Conservation (phyloP, 2,329 filamentous ascomycete genomes). For the Trichoderma citrinoviride region DNA sequence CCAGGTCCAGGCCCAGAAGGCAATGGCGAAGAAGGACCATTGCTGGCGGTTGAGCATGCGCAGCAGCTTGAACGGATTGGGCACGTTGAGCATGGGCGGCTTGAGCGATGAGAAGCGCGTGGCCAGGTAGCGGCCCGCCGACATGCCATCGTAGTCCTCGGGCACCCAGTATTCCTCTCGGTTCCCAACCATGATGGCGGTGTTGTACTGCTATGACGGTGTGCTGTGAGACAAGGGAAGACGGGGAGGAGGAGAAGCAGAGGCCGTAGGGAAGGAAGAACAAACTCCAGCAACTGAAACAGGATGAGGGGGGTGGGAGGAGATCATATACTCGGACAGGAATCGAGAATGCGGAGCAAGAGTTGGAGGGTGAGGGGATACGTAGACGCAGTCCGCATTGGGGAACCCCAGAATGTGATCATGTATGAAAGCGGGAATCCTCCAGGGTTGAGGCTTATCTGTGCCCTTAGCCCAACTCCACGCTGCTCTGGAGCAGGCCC, state of each 20-base stretch:
- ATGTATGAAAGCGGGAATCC: slow-evolving; percentile 10
- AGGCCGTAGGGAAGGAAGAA: not conserved
- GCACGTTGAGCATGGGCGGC: slow-evolving; percentile 53
- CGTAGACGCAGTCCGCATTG: not conserved
- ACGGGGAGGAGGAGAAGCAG: not conserved
- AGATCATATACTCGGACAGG: not conserved
- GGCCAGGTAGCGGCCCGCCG: slow-evolving; percentile 44
- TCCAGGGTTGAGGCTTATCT: slow-evolving; percentile 16
- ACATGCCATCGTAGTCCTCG: slow-evolving; percentile 50
- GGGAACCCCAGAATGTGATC: slow-evolving; percentile 19
- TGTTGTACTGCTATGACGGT: not conserved
- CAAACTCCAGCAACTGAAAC: not conserved
- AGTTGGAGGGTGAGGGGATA: not conserved
- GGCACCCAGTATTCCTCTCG: slow-evolving; percentile 33
- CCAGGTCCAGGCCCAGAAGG: slow-evolving; percentile 58
- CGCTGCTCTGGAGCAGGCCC: not conserved
- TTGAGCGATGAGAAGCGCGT: slow-evolving; percentile 56
- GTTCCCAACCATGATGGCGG: slow-evolving; percentile 21
- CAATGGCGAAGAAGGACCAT: slow-evolving; percentile 56
- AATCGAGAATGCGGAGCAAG: not conserved
- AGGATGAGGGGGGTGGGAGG: not conserved
- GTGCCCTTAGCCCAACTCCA: not conserved
- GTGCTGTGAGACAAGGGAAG: not conserved
- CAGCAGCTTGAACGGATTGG: slow-evolving; percentile 52
- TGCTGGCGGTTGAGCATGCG: slow-evolving; percentile 49